Conservation (phyloP, 345 rosid species). For the Adansonia digitata region DNA sequence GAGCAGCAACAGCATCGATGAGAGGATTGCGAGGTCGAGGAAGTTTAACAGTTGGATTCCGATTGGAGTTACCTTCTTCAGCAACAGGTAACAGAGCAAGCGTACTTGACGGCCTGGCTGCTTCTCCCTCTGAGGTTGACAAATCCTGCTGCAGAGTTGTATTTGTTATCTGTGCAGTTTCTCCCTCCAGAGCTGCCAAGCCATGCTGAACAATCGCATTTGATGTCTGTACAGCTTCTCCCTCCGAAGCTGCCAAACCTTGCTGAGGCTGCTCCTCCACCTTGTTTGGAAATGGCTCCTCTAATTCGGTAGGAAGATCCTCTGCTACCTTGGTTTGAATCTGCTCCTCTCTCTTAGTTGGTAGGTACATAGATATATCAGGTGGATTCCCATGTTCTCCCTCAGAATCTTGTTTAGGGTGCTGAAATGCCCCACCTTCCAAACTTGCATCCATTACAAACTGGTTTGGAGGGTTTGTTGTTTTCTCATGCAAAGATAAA, state of each 20-base stretch:
- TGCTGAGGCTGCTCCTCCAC: not conserved
- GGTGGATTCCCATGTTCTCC: slow-evolving; percentile 19
- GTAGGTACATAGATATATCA: slow-evolving; percentile 21
- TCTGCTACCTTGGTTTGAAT: slow-evolving; percentile 18
- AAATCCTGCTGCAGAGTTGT: slow-evolving; percentile 23
- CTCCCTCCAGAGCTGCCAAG: slow-evolving; percentile 4
- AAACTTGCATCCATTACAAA: slow-evolving; percentile 20
- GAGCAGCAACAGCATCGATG: slow-evolving; percentile 90
- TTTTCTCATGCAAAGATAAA: slow-evolving; percentile 25
- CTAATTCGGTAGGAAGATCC: slow-evolving; percentile 15
- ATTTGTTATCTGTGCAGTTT: not conserved
- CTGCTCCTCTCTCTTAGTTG: slow-evolving; percentile 34
- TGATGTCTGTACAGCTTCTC: not conserved
- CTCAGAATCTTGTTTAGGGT: slow-evolving; percentile 26
- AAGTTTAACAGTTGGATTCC: slow-evolving; percentile 38
- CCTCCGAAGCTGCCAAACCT: slow-evolving; percentile 10
- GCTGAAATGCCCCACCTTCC: slow-evolving; percentile 25
- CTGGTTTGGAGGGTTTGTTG: slow-evolving; percentile 18
- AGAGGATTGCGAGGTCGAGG: slow-evolving; percentile 93
- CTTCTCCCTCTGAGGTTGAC: slow-evolving; percentile 27
- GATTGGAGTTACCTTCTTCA: slow-evolving; percentile 54
- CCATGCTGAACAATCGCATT: slow-evolving; percentile 15
- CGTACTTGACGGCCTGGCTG: slow-evolving; percentile 28
- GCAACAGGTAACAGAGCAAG: slow-evolving; percentile 40
- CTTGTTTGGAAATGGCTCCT: slow-evolving; percentile 30